phyloP scores from a whole-genome alignment of 805 yeast genomes.

The Cyberlindnera xylosilytica region DNA sequence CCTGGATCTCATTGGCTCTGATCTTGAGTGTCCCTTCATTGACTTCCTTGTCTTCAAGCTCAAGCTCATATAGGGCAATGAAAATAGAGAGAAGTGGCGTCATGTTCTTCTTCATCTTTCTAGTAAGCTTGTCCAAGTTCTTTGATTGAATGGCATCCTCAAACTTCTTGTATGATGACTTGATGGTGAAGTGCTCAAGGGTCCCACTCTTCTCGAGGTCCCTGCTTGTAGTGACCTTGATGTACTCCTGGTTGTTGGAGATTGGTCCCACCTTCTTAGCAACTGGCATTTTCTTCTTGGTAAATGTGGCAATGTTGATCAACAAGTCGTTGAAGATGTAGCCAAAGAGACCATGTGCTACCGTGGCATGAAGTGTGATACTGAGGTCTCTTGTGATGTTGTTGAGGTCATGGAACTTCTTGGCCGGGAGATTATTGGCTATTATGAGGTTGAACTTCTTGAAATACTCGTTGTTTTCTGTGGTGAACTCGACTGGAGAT shows the following conservation, averaged over 20 bases:
- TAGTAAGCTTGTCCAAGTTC: slow-evolving; percentile 27
- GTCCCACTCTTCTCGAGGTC: slow-evolving; percentile 34
- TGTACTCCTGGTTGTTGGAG: slow-evolving; percentile 39
- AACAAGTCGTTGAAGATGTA: slow-evolving; percentile 78
- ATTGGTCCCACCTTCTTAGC: slow-evolving; percentile 52
- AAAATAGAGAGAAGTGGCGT: slow-evolving; percentile 55
- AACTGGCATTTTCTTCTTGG: slow-evolving; percentile 45
- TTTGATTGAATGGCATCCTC: slow-evolving; percentile 30
- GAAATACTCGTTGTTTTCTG: slow-evolving; percentile 37
- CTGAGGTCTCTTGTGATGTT: slow-evolving; percentile 48
- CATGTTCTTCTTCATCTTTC: slow-evolving; percentile 43
- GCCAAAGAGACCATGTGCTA: slow-evolving; percentile 79
- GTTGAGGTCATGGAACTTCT: slow-evolving; percentile 48
- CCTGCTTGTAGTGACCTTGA: slow-evolving; percentile 32
- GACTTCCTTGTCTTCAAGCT: slow-evolving; percentile 26
- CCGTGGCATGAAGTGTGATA: slow-evolving; percentile 67
- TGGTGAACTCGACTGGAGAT: slow-evolving; percentile 17
- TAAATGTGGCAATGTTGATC: slow-evolving; percentile 52
- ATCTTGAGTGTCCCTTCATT: slow-evolving; percentile 28
- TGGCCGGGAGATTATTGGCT: slow-evolving; percentile 58
- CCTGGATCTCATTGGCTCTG: slow-evolving; percentile 31
- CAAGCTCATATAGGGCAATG: slow-evolving; percentile 54
- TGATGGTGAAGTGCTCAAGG: slow-evolving; percentile 36
- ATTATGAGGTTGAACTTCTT: slow-evolving; percentile 65
- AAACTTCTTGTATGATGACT: slow-evolving; percentile 37